Evolutionary conservation across 352 stramenopile species (phyloP).

Genomic region (Pythium folliculosum): DNA sequence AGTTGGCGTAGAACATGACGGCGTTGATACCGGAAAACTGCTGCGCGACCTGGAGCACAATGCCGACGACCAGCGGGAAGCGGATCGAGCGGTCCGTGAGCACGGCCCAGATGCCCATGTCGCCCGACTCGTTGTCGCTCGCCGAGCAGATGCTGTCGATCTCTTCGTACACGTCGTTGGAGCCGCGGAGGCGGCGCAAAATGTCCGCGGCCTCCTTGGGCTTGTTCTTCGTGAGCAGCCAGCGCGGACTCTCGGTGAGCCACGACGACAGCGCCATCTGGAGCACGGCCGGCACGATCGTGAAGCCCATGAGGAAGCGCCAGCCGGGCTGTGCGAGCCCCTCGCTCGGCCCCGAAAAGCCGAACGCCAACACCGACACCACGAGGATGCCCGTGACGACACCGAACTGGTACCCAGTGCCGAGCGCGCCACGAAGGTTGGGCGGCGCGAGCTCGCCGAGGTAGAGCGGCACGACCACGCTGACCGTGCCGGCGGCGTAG

Average conservation of each 20-base stretch:
- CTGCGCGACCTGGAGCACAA: conserved; percentile 42
- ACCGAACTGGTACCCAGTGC: conserved; percentile 49
- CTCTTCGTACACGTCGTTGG: conserved; percentile 51
- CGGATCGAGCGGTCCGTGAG: conserved; percentile 40
- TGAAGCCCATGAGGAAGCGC: conserved; percentile 51
- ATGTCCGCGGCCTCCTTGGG: conserved; percentile 49
- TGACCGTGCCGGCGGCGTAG: conserved; percentile 41
- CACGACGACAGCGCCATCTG: conserved; percentile 43
- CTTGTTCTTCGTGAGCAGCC: conserved; percentile 48
- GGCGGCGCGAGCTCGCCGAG: conserved; percentile 45
- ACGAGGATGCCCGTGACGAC: conserved; percentile 46
- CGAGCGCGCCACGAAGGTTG: conserved; percentile 43
- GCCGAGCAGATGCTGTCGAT: conserved; percentile 55
- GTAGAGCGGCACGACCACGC: conserved; percentile 51
- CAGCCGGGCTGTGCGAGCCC: conserved; percentile 39
- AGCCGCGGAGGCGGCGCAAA: conserved; percentile 43
- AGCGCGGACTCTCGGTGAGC: conserved; percentile 44
- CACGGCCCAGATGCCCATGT: conserved; percentile 48
- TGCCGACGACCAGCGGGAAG: conserved; percentile 41
- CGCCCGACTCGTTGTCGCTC: conserved; percentile 47
- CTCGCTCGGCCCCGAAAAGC: conserved; percentile 36
- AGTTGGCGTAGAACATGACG: conserved; percentile 55
- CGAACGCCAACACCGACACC: conserved; percentile 44
- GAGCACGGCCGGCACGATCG: conserved; percentile 37
- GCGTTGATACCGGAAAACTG: conserved; percentile 51